phyloP scores from a whole-genome alignment of 495 filamentous ascomycete genomes.

The Penicillium canariense region DNA sequence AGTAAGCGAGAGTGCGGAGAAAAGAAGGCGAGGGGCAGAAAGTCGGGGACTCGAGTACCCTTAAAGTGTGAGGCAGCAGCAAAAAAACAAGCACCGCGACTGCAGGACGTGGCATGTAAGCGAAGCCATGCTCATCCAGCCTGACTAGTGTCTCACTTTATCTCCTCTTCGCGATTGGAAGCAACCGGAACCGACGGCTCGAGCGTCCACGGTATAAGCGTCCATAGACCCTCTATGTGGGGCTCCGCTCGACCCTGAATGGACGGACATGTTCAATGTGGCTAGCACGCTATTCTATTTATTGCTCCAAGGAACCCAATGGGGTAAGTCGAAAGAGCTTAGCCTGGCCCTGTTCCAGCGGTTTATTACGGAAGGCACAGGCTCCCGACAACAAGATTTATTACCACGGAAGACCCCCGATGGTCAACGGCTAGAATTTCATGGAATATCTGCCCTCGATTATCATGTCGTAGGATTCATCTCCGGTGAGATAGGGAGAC shows the following conservation, averaged over 20 bases:
- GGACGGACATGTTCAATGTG: background rate
- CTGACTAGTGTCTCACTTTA: background rate
- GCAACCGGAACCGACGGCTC: conserved; percentile 5
- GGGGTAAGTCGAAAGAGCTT: background rate
- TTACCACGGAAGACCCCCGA: no score
- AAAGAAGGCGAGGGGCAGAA: background rate
- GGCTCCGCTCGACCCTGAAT: background rate
- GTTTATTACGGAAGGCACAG: background rate
- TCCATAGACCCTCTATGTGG: background rate
- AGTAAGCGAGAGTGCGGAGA: background rate
- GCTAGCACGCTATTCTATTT: background rate
- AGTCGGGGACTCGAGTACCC: background rate
- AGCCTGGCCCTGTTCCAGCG: background rate
- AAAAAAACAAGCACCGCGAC: background rate
- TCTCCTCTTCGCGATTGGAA: background rate
- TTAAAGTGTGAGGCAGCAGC: background rate
- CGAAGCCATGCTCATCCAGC: background rate
- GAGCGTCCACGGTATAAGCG: background rate
- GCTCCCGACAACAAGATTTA: no score
- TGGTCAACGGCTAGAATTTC: no score
- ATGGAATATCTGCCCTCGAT: no score
- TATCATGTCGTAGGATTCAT: no score
- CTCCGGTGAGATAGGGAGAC: no score
- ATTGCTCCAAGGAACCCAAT: background rate
- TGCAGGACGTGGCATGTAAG: background rate